A percentile compares a stretch with the other conserved stretches of the same genome.
Conservation (phyloP, 2,329 filamentous ascomycete species). For the Penicillium sp. region DNA sequence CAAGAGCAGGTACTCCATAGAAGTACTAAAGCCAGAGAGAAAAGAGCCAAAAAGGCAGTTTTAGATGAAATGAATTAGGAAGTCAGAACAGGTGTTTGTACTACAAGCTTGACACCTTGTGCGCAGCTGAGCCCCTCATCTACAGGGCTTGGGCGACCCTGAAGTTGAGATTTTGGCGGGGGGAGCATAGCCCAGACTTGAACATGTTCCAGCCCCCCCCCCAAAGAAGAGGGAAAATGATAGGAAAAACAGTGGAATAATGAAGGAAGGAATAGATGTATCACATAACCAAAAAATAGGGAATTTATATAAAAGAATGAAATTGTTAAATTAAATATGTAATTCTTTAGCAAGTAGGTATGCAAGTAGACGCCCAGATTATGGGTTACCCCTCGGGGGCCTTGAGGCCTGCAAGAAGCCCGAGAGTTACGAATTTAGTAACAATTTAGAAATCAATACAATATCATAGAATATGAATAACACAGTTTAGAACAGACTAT, state of each 20-base stretch:
- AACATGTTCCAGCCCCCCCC: not conserved
- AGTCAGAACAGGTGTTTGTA: not conserved
- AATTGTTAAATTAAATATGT: not conserved
- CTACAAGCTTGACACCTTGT: conserved; percentile 1
- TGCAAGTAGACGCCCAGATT: not conserved
- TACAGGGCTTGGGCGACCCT: conserved; percentile 5
- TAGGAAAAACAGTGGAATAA: not conserved
- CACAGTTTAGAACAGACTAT: too few species aligned
- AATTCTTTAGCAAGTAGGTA: not conserved
- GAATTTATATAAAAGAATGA: not conserved
- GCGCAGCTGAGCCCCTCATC: not conserved
- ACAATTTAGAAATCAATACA: not conserved
- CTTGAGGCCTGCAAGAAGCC: not conserved
- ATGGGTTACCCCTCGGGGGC: not conserved
- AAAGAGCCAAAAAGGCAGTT: not conserved
- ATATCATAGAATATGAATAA: not conserved
- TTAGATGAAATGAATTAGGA: not conserved
- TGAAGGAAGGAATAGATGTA: not conserved
- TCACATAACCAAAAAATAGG: not conserved
- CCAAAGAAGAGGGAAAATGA: not conserved
- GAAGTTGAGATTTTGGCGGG: conserved; percentile 1
- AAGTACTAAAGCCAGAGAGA: not conserved
- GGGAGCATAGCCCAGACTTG: not conserved
- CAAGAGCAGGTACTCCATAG: not conserved
- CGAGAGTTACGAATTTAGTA: not conserved